Base-by-base conservation (phyloP, 2,329 filamentous ascomycete species). In the Fusarium sp. region DNA sequence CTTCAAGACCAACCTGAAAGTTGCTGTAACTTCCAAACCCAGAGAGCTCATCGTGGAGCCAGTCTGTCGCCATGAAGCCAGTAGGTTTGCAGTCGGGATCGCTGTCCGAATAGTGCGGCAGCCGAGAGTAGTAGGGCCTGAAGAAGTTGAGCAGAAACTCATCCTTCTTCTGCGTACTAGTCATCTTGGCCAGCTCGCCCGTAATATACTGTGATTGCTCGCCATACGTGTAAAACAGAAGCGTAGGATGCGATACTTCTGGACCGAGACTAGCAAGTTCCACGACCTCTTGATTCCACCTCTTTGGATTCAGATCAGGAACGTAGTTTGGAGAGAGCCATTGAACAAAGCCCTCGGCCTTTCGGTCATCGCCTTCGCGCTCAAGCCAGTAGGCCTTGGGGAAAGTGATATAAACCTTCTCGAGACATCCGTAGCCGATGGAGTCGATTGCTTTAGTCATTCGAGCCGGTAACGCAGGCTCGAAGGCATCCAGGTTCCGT, bases 1-100 rank as follows among this genome's bases (percentile, higher is more conserved):
- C 80, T 65, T 86, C 79, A 42, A 94, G 72, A 0, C 91, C 92
- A 13, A 90, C 81, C 70, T 93, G 92, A 76, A 96, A 96, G 74
- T 96, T 96, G 47, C 84, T 85, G 74, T 97, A 97, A 67, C 88
- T 91, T 8, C 93, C 93, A 71, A 89, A 87, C 0, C 93, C 93
- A 0, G 93, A 91, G 29, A 93, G 83, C 13, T 90, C 86, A 71
- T 97, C 93, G 43, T 84, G 84, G 26, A 91, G 82, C 93, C 93
- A 97, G 54, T 85, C 82, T 0, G 93, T 96, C 0, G 91, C 87
- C 4, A 93, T 79, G 35, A 88, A 84, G 1, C 80, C 84, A 1
- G 74, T 77, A 0, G 93, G 91, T 29, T 79, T 79, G 72, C 92
- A 95, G 7, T 81, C 78, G 0, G 84, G 72, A 0, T 82, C 78